Conservation (phyloP, 352 stramenopile genomes). For the Globisporangium barbulae region DNA sequence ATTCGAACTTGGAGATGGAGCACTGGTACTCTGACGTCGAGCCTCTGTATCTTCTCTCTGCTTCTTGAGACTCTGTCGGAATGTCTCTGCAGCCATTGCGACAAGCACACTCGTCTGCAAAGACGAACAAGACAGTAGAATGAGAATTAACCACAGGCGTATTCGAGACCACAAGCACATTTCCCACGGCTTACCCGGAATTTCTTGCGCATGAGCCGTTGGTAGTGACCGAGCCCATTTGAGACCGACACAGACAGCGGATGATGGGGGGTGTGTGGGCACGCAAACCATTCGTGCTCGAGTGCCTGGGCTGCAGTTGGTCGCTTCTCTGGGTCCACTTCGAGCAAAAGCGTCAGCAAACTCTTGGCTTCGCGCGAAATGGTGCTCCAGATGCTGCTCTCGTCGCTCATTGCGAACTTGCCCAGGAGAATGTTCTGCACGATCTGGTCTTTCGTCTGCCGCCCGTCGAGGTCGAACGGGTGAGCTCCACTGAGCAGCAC, state of each 20-base stretch:
- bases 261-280: slow-evolving; percentile 35
- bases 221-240: slow-evolving; percentile 51
- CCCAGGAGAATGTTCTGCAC: slow-evolving; percentile 52
- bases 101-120: slow-evolving; percentile 53
- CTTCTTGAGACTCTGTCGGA: slow-evolving; percentile 48
- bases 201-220: slow-evolving; percentile 57
- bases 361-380: slow-evolving; percentile 53
- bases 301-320: slow-evolving; percentile 37
- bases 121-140: neutral
- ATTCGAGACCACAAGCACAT: neutral
- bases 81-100: slow-evolving; percentile 47
- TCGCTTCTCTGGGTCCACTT: slow-evolving; percentile 23
- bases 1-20: neutral
- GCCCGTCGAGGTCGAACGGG: slow-evolving; percentile 71
- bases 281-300: slow-evolving; percentile 45
- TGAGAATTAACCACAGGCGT: neutral
- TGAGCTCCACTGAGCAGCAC: slow-evolving; percentile 79
- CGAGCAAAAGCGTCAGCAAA: slow-evolving; percentile 39
- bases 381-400: slow-evolving; percentile 33
- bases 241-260: slow-evolving; percentile 48
- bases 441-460: slow-evolving; percentile 71
- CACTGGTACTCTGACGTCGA: neutral
- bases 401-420: slow-evolving; percentile 36
- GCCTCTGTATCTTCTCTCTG: slow-evolving; percentile 15
- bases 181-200: slow-evolving; percentile 38